Percentiles rank a stretch among this genome's conserved stretches.
Conservation (phyloP, 2,329 filamentous ascomycete species). For the Tothia fuscella region DNA sequence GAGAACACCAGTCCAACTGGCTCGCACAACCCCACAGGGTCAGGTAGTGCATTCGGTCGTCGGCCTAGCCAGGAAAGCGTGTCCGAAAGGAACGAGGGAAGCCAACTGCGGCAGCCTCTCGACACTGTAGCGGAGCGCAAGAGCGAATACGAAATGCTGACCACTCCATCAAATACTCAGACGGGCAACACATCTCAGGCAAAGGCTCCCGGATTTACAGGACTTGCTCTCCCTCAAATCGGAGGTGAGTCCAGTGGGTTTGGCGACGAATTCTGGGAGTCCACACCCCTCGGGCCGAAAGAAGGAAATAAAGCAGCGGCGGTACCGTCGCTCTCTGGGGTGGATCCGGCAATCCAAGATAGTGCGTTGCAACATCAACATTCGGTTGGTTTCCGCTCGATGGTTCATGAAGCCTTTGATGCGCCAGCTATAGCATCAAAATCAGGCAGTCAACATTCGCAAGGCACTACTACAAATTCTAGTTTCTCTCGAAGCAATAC, state of each 20-base stretch:
- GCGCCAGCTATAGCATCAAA: slow-evolving; percentile 34
- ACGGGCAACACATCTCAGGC: not conserved
- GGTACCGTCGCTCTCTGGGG: slow-evolving; percentile 4
- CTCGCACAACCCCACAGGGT: too few relatives aligned
- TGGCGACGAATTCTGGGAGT: slow-evolving; percentile 22
- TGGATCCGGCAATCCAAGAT: slow-evolving; percentile 6
- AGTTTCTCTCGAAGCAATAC: slow-evolving; percentile 48
- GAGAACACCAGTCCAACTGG: slow-evolving; percentile 14
- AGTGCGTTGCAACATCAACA: slow-evolving; percentile 37
- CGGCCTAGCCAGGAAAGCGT: not conserved
- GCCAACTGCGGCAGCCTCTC: slow-evolving; percentile 19
- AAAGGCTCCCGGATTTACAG: not conserved
- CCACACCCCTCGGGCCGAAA: slow-evolving; percentile 11
- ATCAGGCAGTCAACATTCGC: slow-evolving; percentile 27
- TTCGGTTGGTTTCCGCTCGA: slow-evolving; percentile 44
- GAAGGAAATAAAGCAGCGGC: slow-evolving; percentile 5
- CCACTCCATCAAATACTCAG: slow-evolving; percentile 17
- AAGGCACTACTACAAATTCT: slow-evolving; percentile 12
- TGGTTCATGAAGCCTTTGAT: slow-evolving; percentile 56
- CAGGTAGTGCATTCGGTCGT: too few relatives aligned
- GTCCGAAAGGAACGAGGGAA: not conserved
- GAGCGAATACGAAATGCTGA: slow-evolving; percentile 46
- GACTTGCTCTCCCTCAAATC: slow-evolving; percentile 29
- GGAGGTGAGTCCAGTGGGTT: slow-evolving; percentile 30
- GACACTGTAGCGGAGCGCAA: slow-evolving; percentile 46